Evolutionary conservation across 805 yeast genomes (phyloP), one percentile per base, ranked within the genome.

Genomic region (Kazachstania kunashirensis): DNA sequence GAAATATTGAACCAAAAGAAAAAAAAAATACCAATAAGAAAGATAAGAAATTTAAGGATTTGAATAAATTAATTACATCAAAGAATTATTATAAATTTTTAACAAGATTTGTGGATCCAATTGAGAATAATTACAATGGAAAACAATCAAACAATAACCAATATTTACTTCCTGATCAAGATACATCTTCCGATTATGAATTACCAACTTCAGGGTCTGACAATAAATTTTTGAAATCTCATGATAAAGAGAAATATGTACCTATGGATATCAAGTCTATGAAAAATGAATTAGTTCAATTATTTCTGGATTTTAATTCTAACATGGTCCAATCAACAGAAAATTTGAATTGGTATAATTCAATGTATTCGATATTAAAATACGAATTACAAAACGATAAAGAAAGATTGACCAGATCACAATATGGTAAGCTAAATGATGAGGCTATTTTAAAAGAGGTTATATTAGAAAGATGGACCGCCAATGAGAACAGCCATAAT

Each of bases 371-470:
- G 26, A 53, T 46, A 16, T 38, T 41, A 34, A 52, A 31, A 43
- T 52, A 34, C 8, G 57, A 59, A 40, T 30, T 55, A 5, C 25
- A 34, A 9, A 26, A 42, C 7, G 54, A 53, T 19, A 32, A 36
- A 8, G 13, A n/a, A 24, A 45, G 61, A 25, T 35, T 64, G 4
- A 66, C 70, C 2, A 53, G 70, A 37, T 51, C 62, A 1, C 47
- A 53, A 36, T 65, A 59, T 40, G 48, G 55, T 6, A 34, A 47
- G 6, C 15, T 50, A n/a, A 54, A 61, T 20, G 47, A 53, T 26
- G 53, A 57, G n/a, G 50, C 43, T 0, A 25, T 63, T 0, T 30
- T 63, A 2, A 45, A 40, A 3, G 65, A 62, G 21, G 45, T 61
- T 0, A 46, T 55, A 3, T 26, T 46, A 1, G 42, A 53, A 23